Percentiles rank a stretch among this genome's conserved stretches.
phyloP scores from a whole-genome alignment of 2,329 filamentous ascomycete genomes.

The Chaetomium strumarium region DNA sequence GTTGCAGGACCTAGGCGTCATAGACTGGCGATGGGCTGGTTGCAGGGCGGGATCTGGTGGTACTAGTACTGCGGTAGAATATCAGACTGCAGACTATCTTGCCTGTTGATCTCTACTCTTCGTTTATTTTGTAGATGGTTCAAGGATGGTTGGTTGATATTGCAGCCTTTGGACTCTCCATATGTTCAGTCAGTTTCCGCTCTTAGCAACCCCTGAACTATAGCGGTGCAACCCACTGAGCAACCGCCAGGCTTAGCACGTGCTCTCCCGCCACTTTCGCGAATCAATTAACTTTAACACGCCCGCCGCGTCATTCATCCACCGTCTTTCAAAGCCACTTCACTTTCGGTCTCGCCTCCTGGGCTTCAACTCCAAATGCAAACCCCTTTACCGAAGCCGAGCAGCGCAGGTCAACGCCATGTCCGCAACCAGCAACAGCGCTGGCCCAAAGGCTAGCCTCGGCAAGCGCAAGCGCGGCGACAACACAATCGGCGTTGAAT shows the following conservation, averaged over 20 bases:
- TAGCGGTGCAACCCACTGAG: background rate
- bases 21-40: no score
- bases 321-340: background rate
- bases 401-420: slow-evolving; percentile 3
- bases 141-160: no score
- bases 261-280: slow-evolving; percentile 26
- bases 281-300: slow-evolving; percentile 7
- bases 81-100: no score
- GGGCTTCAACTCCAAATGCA: background rate
- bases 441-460: background rate
- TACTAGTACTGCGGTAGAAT: no score
- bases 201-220: background rate
- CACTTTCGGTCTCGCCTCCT: background rate
- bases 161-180: no score
- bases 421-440: background rate
- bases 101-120: no score
- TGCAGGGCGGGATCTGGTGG: no score
- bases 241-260: slow-evolving; percentile 15
- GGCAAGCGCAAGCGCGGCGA: slow-evolving; percentile 16
- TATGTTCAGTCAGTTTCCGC: background rate
- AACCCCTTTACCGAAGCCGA: background rate
- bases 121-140: no score
- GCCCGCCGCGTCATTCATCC: background rate
- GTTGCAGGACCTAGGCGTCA: no score
- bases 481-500: background rate